Base-by-base conservation (phyloP, 1,139 yeast genomes). In the Keqinozyma sinolaborantium region DNA sequence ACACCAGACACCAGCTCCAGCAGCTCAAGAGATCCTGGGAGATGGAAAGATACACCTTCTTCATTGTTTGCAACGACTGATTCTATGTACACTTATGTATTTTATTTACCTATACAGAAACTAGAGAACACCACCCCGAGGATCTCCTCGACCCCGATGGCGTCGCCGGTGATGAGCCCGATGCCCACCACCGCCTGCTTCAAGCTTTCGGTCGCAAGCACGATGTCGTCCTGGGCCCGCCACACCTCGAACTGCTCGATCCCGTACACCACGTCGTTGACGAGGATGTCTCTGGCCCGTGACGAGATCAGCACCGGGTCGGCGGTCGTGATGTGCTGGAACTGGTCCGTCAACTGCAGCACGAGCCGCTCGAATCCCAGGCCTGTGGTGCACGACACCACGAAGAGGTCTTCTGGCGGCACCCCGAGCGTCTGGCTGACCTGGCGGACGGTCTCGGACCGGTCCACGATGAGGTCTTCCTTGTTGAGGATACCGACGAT, bases 21-120 rank as follows among this genome's bases (percentile, higher is more conserved):
- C 74, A 68, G 44, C 42, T 65, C 51, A 68, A 68, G 39, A 61
- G 66, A 63, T 52, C 65, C 5, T 69, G 75, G 75, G 74, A 69
- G 37, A 70, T 61, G 15, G 77, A 71, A 45, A 64, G 58, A 39
- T 45, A 64, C 36, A 64, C 60, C 3, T 58, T 70, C 32, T 68
- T 43, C 31, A 43, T 59, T 24, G 44, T 56, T 11, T 53, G 56
- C 31, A 56, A 45, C 31, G 45, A 48, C 31, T 36, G 42, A 23
- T 38, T 28, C 26, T 20, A 11, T 14, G 24, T 33, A 33, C 26
- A 29, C 16, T 28, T 23, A 29, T 29, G 30, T 26, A 28, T 33
- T 26, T 37, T 64, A 92, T 56, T 92, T 92, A 4, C 98, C 98
- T 26, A 92, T 87, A 56, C 98, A 92, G 52, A 92, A 94, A 42